Evolutionary conservation across 257 asterid genomes (phyloP).

Genomic region (Lycium barbarum): DNA sequence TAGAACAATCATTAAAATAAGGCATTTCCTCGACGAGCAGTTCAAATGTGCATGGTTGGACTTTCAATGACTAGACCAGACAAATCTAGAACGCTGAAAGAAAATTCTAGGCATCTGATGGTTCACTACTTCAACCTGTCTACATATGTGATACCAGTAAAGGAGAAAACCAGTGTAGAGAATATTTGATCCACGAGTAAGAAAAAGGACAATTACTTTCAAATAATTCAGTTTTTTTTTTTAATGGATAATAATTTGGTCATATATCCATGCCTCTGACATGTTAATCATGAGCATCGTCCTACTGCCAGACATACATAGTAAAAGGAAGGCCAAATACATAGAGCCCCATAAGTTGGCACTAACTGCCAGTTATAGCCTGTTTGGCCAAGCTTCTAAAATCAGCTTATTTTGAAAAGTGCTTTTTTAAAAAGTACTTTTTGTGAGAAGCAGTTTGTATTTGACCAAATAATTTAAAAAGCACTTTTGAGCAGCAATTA

Average conservation of each 20-base stretch:
- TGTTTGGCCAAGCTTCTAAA: too few relatives aligned
- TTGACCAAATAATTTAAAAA: too few relatives aligned
- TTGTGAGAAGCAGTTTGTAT: too few relatives aligned
- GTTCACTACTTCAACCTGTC: background rate
- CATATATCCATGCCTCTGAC: background rate
- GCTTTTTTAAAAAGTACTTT: too few relatives aligned
- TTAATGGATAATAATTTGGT: background rate
- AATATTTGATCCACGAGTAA: conserved; percentile 20
- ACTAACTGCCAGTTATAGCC: background rate
- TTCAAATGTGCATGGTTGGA: conserved; percentile 8
- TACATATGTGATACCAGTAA: conserved; percentile 19
- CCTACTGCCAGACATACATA: background rate
- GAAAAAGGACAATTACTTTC: background rate
- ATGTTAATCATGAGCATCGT: background rate
- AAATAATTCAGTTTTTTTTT: background rate
- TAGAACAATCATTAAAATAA: background rate
- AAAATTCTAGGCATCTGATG: background rate
- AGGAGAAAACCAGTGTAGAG: background rate
- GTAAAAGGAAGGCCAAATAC: background rate
- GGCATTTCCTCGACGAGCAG: conserved; percentile 6
- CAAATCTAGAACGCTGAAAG: conserved; percentile 10
- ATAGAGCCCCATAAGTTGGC: background rate
- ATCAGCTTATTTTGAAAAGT: too few relatives aligned
- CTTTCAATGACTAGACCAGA: background rate
- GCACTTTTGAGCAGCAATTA: too few relatives aligned